These are phyloP conservation scores for Tolypocladium sp. DNA, from an alignment of 2,329 filamentous ascomycete species.

Conservation along the genomic window DNA sequence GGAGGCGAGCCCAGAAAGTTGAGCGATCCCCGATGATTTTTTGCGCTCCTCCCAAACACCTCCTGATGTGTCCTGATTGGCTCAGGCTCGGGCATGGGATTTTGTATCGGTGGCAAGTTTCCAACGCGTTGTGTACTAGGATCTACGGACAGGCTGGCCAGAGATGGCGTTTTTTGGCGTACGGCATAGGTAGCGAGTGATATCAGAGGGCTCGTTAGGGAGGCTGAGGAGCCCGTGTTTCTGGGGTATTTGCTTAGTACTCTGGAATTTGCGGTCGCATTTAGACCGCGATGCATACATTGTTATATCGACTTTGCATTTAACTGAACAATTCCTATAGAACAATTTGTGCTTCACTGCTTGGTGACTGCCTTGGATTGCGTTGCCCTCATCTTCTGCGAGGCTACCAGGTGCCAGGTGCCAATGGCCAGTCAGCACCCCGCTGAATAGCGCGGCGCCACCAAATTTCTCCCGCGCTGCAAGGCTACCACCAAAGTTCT, in stretches of 20 bases:
- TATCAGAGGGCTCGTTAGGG: neutral
- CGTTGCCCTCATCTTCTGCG: neutral
- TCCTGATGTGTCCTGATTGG: neutral
- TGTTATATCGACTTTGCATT: neutral
- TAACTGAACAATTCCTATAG: no score
- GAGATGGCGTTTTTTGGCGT: constrained; percentile 10
- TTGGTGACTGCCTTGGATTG: neutral
- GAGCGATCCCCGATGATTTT: neutral
- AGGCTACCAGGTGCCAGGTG: neutral
- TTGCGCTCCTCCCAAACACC: neutral
- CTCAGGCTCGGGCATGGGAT: neutral
- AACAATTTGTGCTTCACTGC: neutral
- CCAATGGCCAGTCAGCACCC: neutral
- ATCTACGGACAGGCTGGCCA: neutral
- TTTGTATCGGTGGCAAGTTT: neutral
- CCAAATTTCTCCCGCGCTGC: neutral
- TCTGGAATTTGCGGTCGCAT: neutral
- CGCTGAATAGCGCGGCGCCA: neutral
- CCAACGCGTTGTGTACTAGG: neutral
- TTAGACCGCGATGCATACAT: neutral
- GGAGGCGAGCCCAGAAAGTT: constrained; percentile 10
- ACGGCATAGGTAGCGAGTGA: constrained; percentile 4
- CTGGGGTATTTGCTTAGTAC: neutral
- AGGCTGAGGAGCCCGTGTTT: neutral
- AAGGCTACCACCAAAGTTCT: neutral